Evolutionary conservation across 768 basidiomycete species (phyloP), one percentile per base, ranked within the genome.

Genomic region (Suillus paluster): DNA sequence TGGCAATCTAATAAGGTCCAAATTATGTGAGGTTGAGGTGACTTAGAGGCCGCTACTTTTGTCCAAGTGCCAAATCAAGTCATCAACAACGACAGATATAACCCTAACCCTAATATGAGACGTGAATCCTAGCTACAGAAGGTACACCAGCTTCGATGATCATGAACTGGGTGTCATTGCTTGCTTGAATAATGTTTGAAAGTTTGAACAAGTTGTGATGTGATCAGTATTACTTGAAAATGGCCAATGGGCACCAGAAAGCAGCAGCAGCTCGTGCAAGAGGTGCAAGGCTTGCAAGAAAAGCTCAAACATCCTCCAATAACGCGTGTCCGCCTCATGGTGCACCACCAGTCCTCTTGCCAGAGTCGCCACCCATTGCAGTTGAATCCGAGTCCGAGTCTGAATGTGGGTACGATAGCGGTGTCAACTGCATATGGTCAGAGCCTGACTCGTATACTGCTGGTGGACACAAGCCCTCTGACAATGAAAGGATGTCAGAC

Each of bases 181-280:
- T 48, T 46, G 45, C 23, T 23, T 48, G 46, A 48, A 48, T 48
- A 48, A 48, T 48, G 15, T 17, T 4, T 3, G 25, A 48, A 48
- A 25, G 25, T 23, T 48, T 25, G 46, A 48, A 10, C 11, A 9
- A 38, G 46, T 48, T 1, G 15, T 1, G 46, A 48, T 8, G 15
- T 48, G 46, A 46, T 7, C 5, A 21, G 45, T 46, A 25, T n/a
- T n/a, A n/a, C n/a, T n/a, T n/a, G n/a, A 46, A 1, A 46, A 46
- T 46, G 45, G 45, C 45, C 45, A 46, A 46, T 4, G 11, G 2
- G 4, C 53, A 54, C 27, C 53, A 54, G 53, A 54, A 54, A 54
- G 52, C 30, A 33, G 53, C 53, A 34, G 53, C 53, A 34, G 53
- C 53, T 54, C 23, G 30, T 54, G 53, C 53, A 54, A 54, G 53